Evolutionary conservation across 768 basidiomycete genomes (phyloP).

Genomic region (Agaricus sinodeliciosus): DNA sequence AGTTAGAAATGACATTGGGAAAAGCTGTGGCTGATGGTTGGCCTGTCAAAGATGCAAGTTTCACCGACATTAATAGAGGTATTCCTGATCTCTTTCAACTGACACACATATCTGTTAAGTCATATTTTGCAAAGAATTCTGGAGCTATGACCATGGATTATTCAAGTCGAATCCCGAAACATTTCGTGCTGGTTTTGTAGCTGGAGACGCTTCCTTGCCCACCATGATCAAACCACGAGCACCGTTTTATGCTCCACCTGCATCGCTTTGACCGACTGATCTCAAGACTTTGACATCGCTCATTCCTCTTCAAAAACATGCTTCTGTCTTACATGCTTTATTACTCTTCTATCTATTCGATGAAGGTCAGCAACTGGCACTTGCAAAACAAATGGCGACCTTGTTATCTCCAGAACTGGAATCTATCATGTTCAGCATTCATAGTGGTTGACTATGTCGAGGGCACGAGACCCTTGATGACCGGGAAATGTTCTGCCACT

Average conservation of each 20-base stretch:
- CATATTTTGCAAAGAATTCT: conserved; percentile 42
- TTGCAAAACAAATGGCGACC: conserved; percentile 23
- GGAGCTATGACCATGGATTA: conserved; percentile 54
- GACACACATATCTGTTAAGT: too few relatives aligned
- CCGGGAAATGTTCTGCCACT: conserved; percentile 6
- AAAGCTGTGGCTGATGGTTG: conserved; percentile 32
- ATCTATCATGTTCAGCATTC: conserved; percentile 31
- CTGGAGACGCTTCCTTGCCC: conserved; percentile 47
- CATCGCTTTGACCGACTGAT: conserved; percentile 5
- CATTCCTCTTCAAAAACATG: conserved; percentile 29
- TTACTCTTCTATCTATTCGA: conserved; percentile 32
- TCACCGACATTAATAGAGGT: conserved; percentile 30
- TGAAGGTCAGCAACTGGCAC: conserved; percentile 23
- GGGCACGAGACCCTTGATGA: conserved; percentile 2
- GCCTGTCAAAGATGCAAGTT: conserved; percentile 26
- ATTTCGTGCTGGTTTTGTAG: conserved; percentile 48
- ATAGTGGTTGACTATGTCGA: conserved; percentile 24
- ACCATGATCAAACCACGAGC: conserved; percentile 28
- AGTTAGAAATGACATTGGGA: conserved; percentile 36
- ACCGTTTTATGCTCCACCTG: conserved; percentile 11
- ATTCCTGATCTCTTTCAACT: neutral
- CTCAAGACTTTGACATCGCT: conserved; percentile 16
- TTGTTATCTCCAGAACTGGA: conserved; percentile 27
- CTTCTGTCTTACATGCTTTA: conserved; percentile 39
- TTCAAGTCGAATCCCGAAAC: conserved; percentile 44